These are phyloP conservation scores for Trypanosoma theileri DNA, from an alignment of 208 protist species.

Conservation along the genomic window DNA sequence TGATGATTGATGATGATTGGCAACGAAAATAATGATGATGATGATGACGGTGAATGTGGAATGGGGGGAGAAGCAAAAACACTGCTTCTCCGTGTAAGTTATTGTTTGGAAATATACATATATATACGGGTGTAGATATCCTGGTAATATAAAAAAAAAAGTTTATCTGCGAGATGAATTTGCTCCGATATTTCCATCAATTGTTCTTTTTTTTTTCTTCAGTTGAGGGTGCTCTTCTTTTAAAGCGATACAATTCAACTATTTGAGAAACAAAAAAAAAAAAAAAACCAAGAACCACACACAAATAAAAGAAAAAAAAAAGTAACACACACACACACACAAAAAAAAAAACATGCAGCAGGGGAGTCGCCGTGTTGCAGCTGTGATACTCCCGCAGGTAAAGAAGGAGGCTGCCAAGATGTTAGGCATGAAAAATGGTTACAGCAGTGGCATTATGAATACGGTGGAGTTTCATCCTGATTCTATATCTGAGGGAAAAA, in stretches of 20 bases:
- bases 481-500: conserved; percentile 34
- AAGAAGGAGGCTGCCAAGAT: conserved; percentile 42
- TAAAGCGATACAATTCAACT: neutral
- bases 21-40: neutral
- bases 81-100: too few species aligned
- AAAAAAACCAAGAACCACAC: neutral
- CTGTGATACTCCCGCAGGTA: conserved; percentile 14
- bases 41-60: neutral
- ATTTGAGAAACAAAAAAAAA: neutral
- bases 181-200: too few species aligned
- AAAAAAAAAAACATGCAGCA: conserved; percentile 11
- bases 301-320: conserved; percentile 5
- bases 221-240: neutral
- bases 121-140: too few species aligned
- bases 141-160: neutral
- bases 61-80: too few species aligned
- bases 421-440: conserved; percentile 33
- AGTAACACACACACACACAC: neutral
- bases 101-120: too few species aligned
- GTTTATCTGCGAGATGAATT: neutral
- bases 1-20: too few species aligned
- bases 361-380: neutral
- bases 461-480: conserved; percentile 64
- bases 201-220: neutral
- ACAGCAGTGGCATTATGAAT: conserved; percentile 51